These are phyloP conservation scores for Populus ilicifolia DNA, from an alignment of 345 rosid species.

Conservation along the genomic window DNA sequence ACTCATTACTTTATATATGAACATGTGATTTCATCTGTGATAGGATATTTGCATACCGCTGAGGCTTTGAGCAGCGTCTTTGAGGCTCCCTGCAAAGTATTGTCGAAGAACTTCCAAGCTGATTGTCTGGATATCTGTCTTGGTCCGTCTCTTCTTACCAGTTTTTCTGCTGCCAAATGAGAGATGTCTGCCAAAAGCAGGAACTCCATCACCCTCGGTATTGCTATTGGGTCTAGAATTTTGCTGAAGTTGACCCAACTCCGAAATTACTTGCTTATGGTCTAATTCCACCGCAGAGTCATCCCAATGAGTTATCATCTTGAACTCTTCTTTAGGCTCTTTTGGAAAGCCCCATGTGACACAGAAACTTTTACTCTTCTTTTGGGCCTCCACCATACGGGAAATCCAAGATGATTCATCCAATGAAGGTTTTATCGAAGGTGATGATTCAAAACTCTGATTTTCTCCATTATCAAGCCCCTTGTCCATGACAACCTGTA, in stretches of 20 bases:
- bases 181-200: slow-evolving; percentile 23
- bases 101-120: slow-evolving; percentile 82
- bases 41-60: slow-evolving; percentile 58
- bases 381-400: slow-evolving; percentile 48
- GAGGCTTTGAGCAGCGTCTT: slow-evolving; percentile 90
- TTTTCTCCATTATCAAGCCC: slow-evolving; percentile 40
- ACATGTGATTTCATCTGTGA: slow-evolving; percentile 14
- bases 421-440: slow-evolving; percentile 32
- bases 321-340: slow-evolving; percentile 58
- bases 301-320: slow-evolving; percentile 43
- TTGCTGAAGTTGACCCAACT: slow-evolving; percentile 32
- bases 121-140: slow-evolving; percentile 73
- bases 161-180: slow-evolving; percentile 40
- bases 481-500: slow-evolving; percentile 39
- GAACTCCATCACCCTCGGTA: slow-evolving; percentile 23
- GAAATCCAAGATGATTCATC: slow-evolving; percentile 55
- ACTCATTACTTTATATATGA: not conserved
- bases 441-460: slow-evolving; percentile 24
- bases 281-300: slow-evolving; percentile 22
- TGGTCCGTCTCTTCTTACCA: slow-evolving; percentile 64
- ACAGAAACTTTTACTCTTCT: slow-evolving; percentile 51
- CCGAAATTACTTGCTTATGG: slow-evolving; percentile 34
- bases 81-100: slow-evolving; percentile 91
- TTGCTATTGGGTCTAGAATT: slow-evolving; percentile 30
- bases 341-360: slow-evolving; percentile 56